phyloP scores from a whole-genome alignment of 2,329 filamentous ascomycete genomes.

The Coleophoma crateriformis region DNA sequence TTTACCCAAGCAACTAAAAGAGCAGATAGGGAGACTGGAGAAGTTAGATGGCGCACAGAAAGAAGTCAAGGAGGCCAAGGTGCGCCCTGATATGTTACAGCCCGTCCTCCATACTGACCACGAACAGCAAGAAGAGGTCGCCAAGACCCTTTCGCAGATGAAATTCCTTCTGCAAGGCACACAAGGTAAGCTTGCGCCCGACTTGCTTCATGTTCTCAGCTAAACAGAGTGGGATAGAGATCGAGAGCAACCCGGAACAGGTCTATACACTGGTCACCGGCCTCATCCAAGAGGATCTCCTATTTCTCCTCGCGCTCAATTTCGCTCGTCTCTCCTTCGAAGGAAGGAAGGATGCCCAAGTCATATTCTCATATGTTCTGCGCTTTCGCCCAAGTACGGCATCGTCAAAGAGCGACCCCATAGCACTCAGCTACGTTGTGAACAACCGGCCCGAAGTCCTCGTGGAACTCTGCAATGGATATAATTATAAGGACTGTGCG shows the following conservation, averaged over 20 bases:
- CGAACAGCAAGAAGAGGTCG: constrained; percentile 74
- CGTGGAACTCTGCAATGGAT: constrained; percentile 82
- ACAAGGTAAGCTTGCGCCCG: constrained; percentile 55
- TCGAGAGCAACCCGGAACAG: constrained; percentile 80
- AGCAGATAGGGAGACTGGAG: constrained; percentile 55
- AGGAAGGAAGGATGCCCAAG: constrained; percentile 89
- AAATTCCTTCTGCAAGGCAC: constrained; percentile 91
- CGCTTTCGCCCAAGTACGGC: constrained; percentile 73
- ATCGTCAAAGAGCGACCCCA: constrained; percentile 66
- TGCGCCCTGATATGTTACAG: background rate
- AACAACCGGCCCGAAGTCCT: constrained; percentile 82
- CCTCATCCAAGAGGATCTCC: constrained; percentile 83
- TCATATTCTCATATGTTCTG: constrained; percentile 92
- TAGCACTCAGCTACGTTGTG: constrained; percentile 84
- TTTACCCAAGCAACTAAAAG: constrained; percentile 47
- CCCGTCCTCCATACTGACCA: constrained; percentile 8
- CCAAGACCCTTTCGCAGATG: constrained; percentile 82
- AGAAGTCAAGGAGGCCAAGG: constrained; percentile 45
- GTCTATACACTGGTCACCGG: constrained; percentile 80
- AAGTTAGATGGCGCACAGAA: constrained; percentile 53
- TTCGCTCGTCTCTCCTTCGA: constrained; percentile 90
- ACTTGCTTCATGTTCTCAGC: background rate
- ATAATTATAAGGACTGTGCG: constrained; percentile 84
- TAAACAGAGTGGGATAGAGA: constrained; percentile 49
- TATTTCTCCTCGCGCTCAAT: constrained; percentile 75